Conservation (phyloP, 2,329 filamentous ascomycete genomes). For the Pseudocercospora eumusae region DNA sequence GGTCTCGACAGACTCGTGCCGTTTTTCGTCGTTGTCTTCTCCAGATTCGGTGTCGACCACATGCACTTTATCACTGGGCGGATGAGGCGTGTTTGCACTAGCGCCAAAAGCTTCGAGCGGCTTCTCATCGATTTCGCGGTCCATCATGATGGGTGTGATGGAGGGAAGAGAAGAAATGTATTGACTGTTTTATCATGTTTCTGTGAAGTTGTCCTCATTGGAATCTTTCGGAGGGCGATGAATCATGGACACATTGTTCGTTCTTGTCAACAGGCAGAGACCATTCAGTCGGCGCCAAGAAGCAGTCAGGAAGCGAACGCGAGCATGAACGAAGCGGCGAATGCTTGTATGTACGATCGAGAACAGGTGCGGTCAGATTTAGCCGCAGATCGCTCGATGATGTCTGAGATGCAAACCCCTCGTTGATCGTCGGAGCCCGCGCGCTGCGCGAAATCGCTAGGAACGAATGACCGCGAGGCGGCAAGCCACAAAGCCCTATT, state of each 20-base stretch:
- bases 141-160: conserved; percentile 8
- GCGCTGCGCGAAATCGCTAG: background rate
- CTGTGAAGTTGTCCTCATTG: background rate
- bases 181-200: background rate
- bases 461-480: background rate
- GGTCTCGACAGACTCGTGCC: conserved; percentile 6
- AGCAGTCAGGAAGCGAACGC: background rate
- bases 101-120: conserved; percentile 12
- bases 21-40: conserved; percentile 12
- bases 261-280: conserved; percentile 1
- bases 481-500: background rate
- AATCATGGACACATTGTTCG: background rate
- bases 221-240: background rate
- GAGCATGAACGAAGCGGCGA: background rate
- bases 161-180: background rate
- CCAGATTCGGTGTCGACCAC: conserved; percentile 13
- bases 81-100: conserved; percentile 13
- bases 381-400: background rate
- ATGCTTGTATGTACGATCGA: background rate
- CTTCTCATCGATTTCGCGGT: conserved; percentile 18
- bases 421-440: background rate
- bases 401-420: background rate
- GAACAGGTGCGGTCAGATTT: background rate
- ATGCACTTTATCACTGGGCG: conserved; percentile 5
- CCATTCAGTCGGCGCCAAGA: conserved; percentile 5